A percentile compares a stretch with the other conserved stretches of the same genome.
Conservation (phyloP, 23 red algal species). For the Gracilaria vermiculophylla region DNA sequence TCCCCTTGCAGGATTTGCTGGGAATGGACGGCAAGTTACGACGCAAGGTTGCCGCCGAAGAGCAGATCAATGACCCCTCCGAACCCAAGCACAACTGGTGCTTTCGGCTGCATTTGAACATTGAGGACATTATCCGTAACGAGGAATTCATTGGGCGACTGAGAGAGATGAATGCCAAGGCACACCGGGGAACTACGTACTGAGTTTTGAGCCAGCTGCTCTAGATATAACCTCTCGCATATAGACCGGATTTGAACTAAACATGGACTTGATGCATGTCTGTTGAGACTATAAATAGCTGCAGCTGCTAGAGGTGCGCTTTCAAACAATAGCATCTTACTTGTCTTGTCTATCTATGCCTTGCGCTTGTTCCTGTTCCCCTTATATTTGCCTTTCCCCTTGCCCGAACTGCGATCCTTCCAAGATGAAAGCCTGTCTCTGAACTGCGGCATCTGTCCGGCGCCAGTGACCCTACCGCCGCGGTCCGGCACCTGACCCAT, state of each 20-base stretch:
- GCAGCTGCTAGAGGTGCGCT: no score
- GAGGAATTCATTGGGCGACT: conserved; percentile 24
- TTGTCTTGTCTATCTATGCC: neutral
- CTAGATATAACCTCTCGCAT: no score
- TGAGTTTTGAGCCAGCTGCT: conserved; percentile 5
- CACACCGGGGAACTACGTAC: conserved; percentile 31
- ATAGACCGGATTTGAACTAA: no score
- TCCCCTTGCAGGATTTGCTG: conserved; percentile 90
- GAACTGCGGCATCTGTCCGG: neutral
- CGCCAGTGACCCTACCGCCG: neutral
- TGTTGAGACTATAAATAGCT: no score
- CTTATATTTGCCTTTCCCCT: neutral
- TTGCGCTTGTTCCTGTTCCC: neutral
- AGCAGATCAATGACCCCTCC: conserved; percentile 89
- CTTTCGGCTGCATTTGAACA: conserved; percentile 59
- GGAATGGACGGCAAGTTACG: conserved; percentile 80
- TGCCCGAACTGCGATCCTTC: neutral
- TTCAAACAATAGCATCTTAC: no score
- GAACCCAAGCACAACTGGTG: conserved; percentile 83
- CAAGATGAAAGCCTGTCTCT: neutral
- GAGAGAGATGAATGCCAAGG: conserved; percentile 15
- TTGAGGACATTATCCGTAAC: conserved; percentile 32
- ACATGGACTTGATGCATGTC: no score
- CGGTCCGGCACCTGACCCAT: conserved; percentile 25
- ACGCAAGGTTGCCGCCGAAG: conserved; percentile 62